phyloP scores from a whole-genome alignment of 1,284 basidiomycete species.

The Ganoderma resinaceum region DNA sequence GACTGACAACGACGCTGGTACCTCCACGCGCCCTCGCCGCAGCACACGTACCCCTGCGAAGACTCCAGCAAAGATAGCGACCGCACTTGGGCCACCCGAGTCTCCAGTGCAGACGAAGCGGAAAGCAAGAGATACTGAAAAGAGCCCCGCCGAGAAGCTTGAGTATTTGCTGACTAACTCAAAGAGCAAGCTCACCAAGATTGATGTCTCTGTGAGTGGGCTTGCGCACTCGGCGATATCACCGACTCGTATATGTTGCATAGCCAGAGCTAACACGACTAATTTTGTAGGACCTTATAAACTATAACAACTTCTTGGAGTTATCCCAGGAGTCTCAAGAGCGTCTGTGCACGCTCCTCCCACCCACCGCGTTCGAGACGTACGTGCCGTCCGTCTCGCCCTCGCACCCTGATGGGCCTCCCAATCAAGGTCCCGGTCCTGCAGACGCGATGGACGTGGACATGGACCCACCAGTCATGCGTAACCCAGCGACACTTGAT shows the following conservation, averaged over 20 bases:
- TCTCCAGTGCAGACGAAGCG: slow-evolving; percentile 20
- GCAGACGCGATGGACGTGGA: slow-evolving; percentile 40
- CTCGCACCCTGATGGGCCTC: slow-evolving; percentile 48
- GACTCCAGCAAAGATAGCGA: neutral
- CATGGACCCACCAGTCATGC: neutral
- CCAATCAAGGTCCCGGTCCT: neutral
- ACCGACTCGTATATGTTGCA: too few species aligned
- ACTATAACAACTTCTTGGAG: slow-evolving; percentile 54
- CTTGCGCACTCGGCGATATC: neutral
- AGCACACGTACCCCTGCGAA: slow-evolving; percentile 20
- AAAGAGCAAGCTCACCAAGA: slow-evolving; percentile 56
- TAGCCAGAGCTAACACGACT: slow-evolving; percentile 14
- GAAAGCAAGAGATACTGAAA: slow-evolving; percentile 28
- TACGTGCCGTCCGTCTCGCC: slow-evolving; percentile 45
- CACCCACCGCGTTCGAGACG: slow-evolving; percentile 55
- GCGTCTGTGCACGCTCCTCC: slow-evolving; percentile 51
- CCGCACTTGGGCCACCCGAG: neutral
- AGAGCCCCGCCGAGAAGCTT: slow-evolving; percentile 28
- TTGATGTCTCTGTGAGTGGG: slow-evolving; percentile 60
- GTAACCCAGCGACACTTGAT: slow-evolving; percentile 43
- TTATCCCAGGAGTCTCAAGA: slow-evolving; percentile 53
- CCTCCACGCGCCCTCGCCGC: slow-evolving; percentile 6
- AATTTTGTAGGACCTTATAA: slow-evolving; percentile 56
- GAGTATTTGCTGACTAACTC: slow-evolving; percentile 51
- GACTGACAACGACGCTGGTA: neutral